Evolutionary conservation across 2,329 filamentous ascomycete genomes (phyloP).

Genomic region (Zasmidium cellare): DNA sequence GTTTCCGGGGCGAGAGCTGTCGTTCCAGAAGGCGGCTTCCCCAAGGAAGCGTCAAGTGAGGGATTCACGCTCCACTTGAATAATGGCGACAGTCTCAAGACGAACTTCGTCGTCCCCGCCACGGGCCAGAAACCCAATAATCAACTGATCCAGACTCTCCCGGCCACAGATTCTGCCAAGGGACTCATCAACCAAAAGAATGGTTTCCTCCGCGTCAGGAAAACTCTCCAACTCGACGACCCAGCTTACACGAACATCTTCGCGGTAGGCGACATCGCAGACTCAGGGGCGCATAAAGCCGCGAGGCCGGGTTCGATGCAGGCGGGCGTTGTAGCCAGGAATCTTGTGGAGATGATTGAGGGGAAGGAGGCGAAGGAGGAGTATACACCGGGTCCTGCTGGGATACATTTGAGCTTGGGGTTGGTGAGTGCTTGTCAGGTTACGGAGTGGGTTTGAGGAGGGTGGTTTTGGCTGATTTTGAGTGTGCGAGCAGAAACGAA

Average conservation of each 20-base stretch:
- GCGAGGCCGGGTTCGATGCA: slow-evolving; percentile 58
- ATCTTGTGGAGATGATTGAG: slow-evolving; percentile 52
- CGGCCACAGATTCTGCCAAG: slow-evolving; percentile 44
- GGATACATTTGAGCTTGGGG: slow-evolving; percentile 20
- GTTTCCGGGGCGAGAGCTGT: slow-evolving; percentile 44
- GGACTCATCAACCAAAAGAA: slow-evolving; percentile 19
- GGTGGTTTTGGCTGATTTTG: background rate
- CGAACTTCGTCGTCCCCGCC: slow-evolving; percentile 60
- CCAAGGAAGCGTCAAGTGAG: slow-evolving; percentile 23
- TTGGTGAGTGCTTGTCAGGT: slow-evolving; percentile 1
- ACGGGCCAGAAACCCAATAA: slow-evolving; percentile 62
- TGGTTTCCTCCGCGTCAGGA: slow-evolving; percentile 46
- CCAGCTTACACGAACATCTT: slow-evolving; percentile 55
- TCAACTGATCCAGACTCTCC: slow-evolving; percentile 49
- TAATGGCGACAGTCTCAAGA: slow-evolving; percentile 48
- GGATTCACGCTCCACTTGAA: slow-evolving; percentile 42
- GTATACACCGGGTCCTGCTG: slow-evolving; percentile 9
- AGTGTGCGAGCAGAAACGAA: slow-evolving; percentile 9
- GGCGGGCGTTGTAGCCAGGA: slow-evolving; percentile 54
- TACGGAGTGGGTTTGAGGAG: too few species aligned
- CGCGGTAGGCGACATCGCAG: slow-evolving; percentile 64
- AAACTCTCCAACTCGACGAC: slow-evolving; percentile 59
- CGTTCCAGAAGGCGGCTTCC: slow-evolving; percentile 25
- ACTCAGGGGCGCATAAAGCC: slow-evolving; percentile 53
- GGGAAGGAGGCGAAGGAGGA: slow-evolving; percentile 4